These are phyloP conservation scores for Misopates orontium DNA, from an alignment of 257 asterid species.

Conservation along the genomic window DNA sequence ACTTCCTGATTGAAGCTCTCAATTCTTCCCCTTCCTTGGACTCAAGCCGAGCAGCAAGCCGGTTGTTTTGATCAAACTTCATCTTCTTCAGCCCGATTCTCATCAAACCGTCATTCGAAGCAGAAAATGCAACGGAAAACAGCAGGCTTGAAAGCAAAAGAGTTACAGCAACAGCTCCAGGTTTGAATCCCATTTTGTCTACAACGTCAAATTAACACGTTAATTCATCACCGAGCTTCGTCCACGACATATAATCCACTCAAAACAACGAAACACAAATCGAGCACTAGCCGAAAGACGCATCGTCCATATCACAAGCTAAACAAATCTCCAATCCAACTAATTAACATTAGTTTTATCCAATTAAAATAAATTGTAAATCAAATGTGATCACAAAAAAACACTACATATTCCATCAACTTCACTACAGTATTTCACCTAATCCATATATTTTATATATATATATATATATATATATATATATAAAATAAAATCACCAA, in stretches of 20 bases:
- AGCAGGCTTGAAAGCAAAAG: constrained; percentile 58
- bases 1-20: constrained; percentile 68
- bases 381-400: too few species aligned
- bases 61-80: constrained; percentile 72
- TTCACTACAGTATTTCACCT: too few species aligned
- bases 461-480: too few species aligned
- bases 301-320: neutral
- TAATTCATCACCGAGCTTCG: neutral
- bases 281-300: neutral
- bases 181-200: constrained; percentile 64
- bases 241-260: constrained; percentile 4
- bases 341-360: neutral
- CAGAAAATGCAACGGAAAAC: constrained; percentile 54
- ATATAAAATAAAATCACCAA: too few species aligned
- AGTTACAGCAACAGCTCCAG: constrained; percentile 33
- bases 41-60: constrained; percentile 72
- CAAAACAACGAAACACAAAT: neutral
- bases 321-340: neutral
- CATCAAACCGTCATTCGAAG: constrained; percentile 67
- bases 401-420: too few species aligned
- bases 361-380: too few species aligned
- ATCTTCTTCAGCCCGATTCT: constrained; percentile 78
- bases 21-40: constrained; percentile 57
- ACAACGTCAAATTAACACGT: constrained; percentile 24
- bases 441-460: too few species aligned